Evolutionary conservation across 805 yeast species (phyloP), one percentile per base, ranked within the genome.

Genomic region (Metschnikowia borealis): DNA sequence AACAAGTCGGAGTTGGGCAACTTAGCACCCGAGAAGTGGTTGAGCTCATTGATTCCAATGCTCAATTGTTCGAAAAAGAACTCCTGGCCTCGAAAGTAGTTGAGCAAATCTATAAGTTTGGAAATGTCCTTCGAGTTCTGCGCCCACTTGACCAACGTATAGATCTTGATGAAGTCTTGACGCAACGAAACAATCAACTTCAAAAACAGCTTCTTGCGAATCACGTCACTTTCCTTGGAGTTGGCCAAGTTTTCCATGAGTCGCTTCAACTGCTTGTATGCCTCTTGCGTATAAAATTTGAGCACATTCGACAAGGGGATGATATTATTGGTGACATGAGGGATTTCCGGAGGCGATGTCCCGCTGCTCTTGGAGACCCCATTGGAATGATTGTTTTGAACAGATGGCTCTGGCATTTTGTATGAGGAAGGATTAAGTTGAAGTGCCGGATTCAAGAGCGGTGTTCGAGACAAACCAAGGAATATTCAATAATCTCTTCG

Each of bases 71-170:
- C 85, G 60, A 77, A 91, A 63, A 77, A 78, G 62, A 79, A 82
- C 61, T 88, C 87, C 60, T 89, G 95, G 44, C 83, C 83, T 54
- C 94, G 75, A 38, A 94, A 75, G 94, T 96, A 94, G 54, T 87
- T 86, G 52, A 95, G 80, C 18, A 92, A 74, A 69, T 94, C 98
- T 49, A 94, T 90, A 54, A 91, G 74, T 47, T 77, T 78, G 41
- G 85, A 82, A 52, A 92, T 83, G 46, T 85, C 88, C 43, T 81
- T 76, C 4, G 91, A 77, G 33, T 82, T 84, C 11, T 81, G 78
- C 3, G 90, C 81, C 99, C 99, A 94, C 67, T 92, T 91, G 47
- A 86, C 80, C 37, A 94, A 69, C 2, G 96, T 96, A 58, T 89
- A 90, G 2, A 91, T 65, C 64, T 92, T 83, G 52, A 91, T 80